phyloP scores from a whole-genome alignment of 371 early-diverging fungal species.

The Mucor indicus region DNA sequence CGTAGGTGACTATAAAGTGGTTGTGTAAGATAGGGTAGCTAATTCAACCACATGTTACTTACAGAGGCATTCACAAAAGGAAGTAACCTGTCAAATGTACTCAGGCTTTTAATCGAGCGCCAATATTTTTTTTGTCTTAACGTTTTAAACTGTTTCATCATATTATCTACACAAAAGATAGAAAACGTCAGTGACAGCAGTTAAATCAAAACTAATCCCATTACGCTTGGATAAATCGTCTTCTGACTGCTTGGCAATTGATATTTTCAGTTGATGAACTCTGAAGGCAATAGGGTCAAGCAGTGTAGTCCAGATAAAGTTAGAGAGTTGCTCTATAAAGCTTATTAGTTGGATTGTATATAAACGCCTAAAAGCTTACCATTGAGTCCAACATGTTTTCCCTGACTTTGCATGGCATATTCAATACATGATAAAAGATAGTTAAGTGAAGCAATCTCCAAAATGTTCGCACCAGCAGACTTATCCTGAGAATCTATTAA shows the following conservation, averaged over 20 bases:
- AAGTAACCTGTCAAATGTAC: slow-evolving; percentile 43
- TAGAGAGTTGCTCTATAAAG: slow-evolving; percentile 25
- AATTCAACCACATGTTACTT: slow-evolving; percentile 1
- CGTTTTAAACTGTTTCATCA: slow-evolving; percentile 34
- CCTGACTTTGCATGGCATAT: slow-evolving; percentile 29
- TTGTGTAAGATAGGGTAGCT: neutral
- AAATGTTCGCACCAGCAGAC: slow-evolving; percentile 30
- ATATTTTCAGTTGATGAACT: slow-evolving; percentile 22
- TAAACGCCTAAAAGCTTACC: slow-evolving; percentile 12
- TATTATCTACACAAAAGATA: slow-evolving; percentile 37
- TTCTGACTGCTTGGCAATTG: slow-evolving; percentile 16
- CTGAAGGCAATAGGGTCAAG: slow-evolving; percentile 44
- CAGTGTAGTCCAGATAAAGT: slow-evolving; percentile 43
- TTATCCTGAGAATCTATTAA: slow-evolving; percentile 26
- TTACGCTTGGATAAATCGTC: slow-evolving; percentile 27
- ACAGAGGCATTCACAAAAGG: slow-evolving; percentile 43
- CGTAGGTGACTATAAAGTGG: slow-evolving; percentile 13
- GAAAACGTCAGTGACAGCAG: neutral
- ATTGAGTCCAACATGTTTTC: slow-evolving; percentile 20
- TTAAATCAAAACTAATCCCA: neutral
- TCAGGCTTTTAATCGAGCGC: slow-evolving; percentile 50
- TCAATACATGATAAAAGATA: slow-evolving; percentile 35
- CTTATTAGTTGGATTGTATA: neutral
- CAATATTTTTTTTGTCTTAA: slow-evolving; percentile 56
- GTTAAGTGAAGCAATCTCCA: slow-evolving; percentile 41